phyloP scores from a whole-genome alignment of 2,329 filamentous ascomycete species.

The Stromatinia cepivora region DNA sequence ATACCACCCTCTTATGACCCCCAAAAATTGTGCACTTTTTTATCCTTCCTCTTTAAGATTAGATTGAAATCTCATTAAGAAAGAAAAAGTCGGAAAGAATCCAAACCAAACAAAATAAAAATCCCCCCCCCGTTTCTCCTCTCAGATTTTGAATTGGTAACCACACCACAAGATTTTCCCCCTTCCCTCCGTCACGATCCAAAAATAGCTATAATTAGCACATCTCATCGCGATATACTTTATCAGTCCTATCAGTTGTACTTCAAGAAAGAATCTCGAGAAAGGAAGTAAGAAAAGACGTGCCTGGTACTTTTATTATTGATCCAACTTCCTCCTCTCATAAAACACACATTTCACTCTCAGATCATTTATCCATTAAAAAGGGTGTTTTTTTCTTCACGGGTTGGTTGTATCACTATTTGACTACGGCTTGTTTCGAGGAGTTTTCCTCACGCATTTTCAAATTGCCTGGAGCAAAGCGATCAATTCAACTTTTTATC shows the following conservation, averaged over 20 bases:
- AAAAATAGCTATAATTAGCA: constrained; percentile 23
- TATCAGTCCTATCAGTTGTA: constrained; percentile 22
- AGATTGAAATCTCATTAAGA: not conserved
- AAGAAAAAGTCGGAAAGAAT: not conserved
- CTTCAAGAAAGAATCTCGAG: not conserved
- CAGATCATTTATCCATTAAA: not conserved
- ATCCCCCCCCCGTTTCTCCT: not conserved
- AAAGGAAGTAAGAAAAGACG: not conserved
- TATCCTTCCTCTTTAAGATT: constrained; percentile 13
- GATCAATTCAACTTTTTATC: not conserved
- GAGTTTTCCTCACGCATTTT: constrained; percentile 6
- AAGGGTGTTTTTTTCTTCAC: not conserved
- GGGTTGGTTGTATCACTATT: constrained; percentile 12
- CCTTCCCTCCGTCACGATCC: constrained; percentile 12
- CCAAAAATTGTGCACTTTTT: no score
- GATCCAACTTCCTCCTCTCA: not conserved
- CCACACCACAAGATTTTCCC: constrained; percentile 9
- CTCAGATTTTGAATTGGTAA: not conserved
- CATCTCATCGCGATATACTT: constrained; percentile 13
- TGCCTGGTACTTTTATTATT: not conserved
- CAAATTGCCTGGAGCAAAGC: constrained; percentile 15
- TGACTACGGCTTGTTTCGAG: constrained; percentile 10
- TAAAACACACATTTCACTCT: not conserved
- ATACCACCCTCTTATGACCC: not conserved
- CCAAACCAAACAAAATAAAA: not conserved